These are phyloP conservation scores for Barnettozyma sucrosica DNA, from an alignment of 805 yeast species.

Conservation along the genomic window DNA sequence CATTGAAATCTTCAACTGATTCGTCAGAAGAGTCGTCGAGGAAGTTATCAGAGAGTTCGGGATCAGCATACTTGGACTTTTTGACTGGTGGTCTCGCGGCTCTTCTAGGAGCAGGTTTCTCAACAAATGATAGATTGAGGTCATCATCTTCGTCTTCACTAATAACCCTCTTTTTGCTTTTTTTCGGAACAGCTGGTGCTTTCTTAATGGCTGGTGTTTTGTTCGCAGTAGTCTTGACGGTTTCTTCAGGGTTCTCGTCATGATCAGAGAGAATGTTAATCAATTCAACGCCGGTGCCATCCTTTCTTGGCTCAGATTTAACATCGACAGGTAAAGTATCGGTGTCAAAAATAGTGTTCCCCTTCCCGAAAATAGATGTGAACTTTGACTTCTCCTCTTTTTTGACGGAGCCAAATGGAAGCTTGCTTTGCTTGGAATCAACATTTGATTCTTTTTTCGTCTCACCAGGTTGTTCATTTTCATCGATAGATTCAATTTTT, in stretches of 20 bases:
- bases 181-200: conserved; percentile 4
- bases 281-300: not conserved
- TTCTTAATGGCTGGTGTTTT: conserved; percentile 9
- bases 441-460: not conserved
- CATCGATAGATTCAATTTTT: conserved; percentile 15
- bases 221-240: conserved; percentile 6
- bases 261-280: not conserved
- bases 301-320: not conserved
- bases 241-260: conserved; percentile 13
- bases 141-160: conserved; percentile 16
- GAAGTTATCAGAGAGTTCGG: conserved; percentile 3
- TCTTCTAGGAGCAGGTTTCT: conserved; percentile 13
- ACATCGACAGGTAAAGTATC: conserved; percentile 4
- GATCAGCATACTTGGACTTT: conserved; percentile 14
- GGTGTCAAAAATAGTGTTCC: conserved; percentile 22
- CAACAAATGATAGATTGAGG: conserved; percentile 4
- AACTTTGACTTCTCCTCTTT: conserved; percentile 24
- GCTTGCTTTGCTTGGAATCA: conserved; percentile 3
- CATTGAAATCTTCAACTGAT: conserved; percentile 10
- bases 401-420: conserved; percentile 11
- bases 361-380: conserved; percentile 33
- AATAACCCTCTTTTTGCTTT: conserved; percentile 8
- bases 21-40: conserved; percentile 8
- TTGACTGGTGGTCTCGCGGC: conserved; percentile 17
- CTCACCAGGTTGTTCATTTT: not conserved